Evolutionary conservation across 768 basidiomycete genomes (phyloP).

Genomic region (Asterophora parasitica): DNA sequence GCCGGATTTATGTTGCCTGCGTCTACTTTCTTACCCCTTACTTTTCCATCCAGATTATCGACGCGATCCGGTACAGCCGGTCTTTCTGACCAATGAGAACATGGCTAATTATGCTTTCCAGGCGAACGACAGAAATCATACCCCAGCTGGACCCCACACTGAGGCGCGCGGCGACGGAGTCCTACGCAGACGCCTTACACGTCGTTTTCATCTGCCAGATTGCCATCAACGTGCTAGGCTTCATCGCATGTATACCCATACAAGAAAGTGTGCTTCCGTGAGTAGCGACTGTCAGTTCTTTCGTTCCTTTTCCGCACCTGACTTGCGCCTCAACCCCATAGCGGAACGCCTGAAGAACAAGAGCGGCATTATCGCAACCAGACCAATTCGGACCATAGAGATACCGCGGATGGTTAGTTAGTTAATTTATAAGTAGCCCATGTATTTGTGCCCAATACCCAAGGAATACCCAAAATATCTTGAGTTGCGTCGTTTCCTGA

Average conservation of each 20-base stretch:
- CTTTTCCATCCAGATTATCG: constrained; percentile 51
- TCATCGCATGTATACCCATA: constrained; percentile 70
- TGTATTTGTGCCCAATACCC: constrained; percentile 17
- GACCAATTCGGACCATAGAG: constrained; percentile 23
- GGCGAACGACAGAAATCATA: constrained; percentile 72
- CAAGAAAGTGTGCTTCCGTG: constrained; percentile 68
- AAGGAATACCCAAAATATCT: neutral
- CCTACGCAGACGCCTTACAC: constrained; percentile 75
- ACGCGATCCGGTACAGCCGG: constrained; percentile 53
- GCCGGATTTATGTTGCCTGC: constrained; percentile 22
- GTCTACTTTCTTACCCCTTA: constrained; percentile 11
- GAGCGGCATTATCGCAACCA: constrained; percentile 49
- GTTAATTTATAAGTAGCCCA: constrained; percentile 22
- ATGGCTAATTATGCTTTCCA: constrained; percentile 21
- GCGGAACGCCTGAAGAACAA: constrained; percentile 61
- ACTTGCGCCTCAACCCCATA: constrained; percentile 19
- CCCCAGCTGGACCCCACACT: constrained; percentile 52
- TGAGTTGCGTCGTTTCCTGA: constrained; percentile 2
- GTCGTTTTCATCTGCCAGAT: constrained; percentile 81
- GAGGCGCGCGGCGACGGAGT: constrained; percentile 61
- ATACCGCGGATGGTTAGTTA: constrained; percentile 18
- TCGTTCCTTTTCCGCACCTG: constrained; percentile 3
- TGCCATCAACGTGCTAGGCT: constrained; percentile 58
- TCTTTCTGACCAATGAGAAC: constrained; percentile 2
- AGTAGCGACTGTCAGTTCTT: constrained; percentile 14